These are phyloP conservation scores for Neurospora sublineolata DNA, from an alignment of 495 filamentous ascomycete genomes.

Conservation along the genomic window DNA sequence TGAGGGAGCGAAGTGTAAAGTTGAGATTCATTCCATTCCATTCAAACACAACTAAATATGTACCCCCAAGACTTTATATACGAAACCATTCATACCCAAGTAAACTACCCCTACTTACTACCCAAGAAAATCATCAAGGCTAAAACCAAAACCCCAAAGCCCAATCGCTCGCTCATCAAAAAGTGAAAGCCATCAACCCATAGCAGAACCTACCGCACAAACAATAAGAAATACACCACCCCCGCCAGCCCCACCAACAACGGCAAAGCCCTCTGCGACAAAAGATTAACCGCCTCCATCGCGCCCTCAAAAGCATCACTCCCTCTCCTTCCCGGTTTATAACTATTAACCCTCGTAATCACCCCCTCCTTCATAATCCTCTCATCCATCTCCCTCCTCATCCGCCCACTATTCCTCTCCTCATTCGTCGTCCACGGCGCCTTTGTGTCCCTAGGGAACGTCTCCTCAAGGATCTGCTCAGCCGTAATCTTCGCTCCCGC, in stretches of 20 bases:
- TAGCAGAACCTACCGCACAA: neutral
- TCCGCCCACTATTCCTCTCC: neutral
- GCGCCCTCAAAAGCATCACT: neutral
- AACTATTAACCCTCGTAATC: neutral
- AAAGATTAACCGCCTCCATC: neutral
- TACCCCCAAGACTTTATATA: neutral
- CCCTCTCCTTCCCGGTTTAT: neutral
- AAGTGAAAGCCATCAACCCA: neutral
- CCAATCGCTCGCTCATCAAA: neutral
- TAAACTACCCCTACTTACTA: neutral
- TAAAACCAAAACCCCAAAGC: neutral
- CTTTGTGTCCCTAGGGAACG: slow-evolving; percentile 28
- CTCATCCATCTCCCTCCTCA: neutral
- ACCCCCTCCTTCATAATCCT: neutral
- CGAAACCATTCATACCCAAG: neutral
- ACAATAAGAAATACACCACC: neutral
- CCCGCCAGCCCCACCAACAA: neutral
- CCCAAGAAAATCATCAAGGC: neutral
- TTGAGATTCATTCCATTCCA: neutral
- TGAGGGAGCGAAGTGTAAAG: neutral
- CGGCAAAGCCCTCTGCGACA: neutral
- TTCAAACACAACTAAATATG: neutral
- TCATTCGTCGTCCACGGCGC: neutral
- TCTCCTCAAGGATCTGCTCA: slow-evolving; percentile 43
- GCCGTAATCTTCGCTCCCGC: slow-evolving; percentile 51